Conservation (phyloP, 768 basidiomycete genomes). For the Suillus tomentosus region DNA sequence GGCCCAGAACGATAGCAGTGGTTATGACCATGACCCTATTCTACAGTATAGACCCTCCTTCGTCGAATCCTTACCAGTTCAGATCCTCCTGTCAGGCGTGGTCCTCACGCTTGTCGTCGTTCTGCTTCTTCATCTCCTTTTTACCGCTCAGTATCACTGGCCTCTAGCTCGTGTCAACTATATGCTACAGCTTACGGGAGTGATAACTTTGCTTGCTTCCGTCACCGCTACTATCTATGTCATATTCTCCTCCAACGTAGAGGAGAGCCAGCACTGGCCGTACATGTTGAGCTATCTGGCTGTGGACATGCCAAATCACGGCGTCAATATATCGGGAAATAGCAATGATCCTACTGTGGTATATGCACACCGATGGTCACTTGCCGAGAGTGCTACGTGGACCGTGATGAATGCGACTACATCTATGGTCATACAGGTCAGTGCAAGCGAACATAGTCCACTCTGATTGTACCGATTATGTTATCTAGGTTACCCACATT, state of each 20-base stretch:
- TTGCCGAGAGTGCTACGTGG: constrained; percentile 74
- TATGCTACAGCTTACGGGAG: constrained; percentile 83
- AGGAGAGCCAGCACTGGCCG: constrained; percentile 80
- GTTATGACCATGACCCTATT: constrained; percentile 63
- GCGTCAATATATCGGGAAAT: constrained; percentile 21
- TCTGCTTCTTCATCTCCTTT: constrained; percentile 88
- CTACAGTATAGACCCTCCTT: constrained; percentile 78
- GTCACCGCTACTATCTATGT: constrained; percentile 77
- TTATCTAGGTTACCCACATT: constrained; percentile 85
- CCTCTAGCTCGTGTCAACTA: constrained; percentile 93
- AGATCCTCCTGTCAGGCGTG: constrained; percentile 84
- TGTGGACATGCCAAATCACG: constrained; percentile 55
- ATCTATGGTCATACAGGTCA: constrained; percentile 82
- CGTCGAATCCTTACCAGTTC: constrained; percentile 86
- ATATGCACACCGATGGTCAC: constrained; percentile 53
- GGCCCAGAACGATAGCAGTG: constrained; percentile 19
- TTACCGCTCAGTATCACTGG: constrained; percentile 96
- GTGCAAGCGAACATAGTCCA: constrained; percentile 21
- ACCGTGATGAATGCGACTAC: constrained; percentile 85
- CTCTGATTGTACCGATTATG: not conserved
- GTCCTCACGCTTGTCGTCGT: constrained; percentile 82
- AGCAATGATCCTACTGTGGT: constrained; percentile 26
- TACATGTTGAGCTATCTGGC: constrained; percentile 95
- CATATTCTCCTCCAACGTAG: constrained; percentile 58
- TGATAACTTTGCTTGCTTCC: constrained; percentile 75